Conservation (phyloP, 2,329 filamentous ascomycete genomes). For the Nemania sp. region DNA sequence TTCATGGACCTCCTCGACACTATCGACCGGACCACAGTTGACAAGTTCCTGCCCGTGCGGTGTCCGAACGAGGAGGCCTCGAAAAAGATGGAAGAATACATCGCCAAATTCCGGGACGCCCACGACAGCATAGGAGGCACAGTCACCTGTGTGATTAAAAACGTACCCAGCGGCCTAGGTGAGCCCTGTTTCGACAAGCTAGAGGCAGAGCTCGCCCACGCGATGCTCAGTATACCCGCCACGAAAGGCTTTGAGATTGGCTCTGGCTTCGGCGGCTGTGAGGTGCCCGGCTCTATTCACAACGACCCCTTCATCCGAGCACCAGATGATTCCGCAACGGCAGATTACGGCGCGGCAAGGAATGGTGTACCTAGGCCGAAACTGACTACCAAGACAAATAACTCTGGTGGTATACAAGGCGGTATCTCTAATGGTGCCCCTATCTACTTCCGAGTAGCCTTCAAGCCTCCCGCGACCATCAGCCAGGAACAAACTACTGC, state of each 20-base stretch:
- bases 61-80: slow-evolving; percentile 76
- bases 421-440: slow-evolving; percentile 93
- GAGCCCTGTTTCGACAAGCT: slow-evolving; percentile 97
- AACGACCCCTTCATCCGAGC: slow-evolving; percentile 86
- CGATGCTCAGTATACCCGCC: slow-evolving; percentile 94
- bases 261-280: slow-evolving; percentile 88
- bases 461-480: slow-evolving; percentile 96
- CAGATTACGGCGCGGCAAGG: slow-evolving; percentile 25
- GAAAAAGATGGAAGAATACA: slow-evolving; percentile 79
- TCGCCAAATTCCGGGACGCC: slow-evolving; percentile 81
- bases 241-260: slow-evolving; percentile 97
- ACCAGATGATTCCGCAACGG: slow-evolving; percentile 45
- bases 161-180: slow-evolving; percentile 85
- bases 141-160: slow-evolving; percentile 92
- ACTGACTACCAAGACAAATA: slow-evolving; percentile 91
- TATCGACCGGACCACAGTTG: slow-evolving; percentile 81
- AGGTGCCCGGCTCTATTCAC: slow-evolving; percentile 88
- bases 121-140: slow-evolving; percentile 94
- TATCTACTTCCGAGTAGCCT: slow-evolving; percentile 94
- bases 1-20: slow-evolving; percentile 74
- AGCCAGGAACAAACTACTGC: slow-evolving; percentile 86
- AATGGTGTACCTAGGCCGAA: slow-evolving; percentile 66
- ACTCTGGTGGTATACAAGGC: slow-evolving; percentile 94
- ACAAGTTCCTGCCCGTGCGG: slow-evolving; percentile 82
- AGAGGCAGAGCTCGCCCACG: slow-evolving; percentile 90